These are phyloP conservation scores for Polymyxa betae DNA, from an alignment of 208 protist genomes.

Conservation along the genomic window DNA sequence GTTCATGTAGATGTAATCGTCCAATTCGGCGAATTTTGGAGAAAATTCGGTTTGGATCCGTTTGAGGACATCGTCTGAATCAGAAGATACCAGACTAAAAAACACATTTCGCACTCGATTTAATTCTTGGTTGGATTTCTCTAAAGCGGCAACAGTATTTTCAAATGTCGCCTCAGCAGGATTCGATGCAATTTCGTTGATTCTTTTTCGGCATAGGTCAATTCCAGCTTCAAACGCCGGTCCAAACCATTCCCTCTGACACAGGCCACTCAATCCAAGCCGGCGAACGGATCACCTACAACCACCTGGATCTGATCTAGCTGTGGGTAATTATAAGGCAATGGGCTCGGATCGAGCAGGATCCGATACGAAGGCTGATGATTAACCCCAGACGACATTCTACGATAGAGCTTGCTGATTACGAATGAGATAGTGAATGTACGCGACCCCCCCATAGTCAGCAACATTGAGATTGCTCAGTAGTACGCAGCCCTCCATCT, in stretches of 20 bases:
- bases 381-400: too few species aligned
- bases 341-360: not conserved
- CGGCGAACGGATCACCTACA: too few species aligned
- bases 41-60: not conserved
- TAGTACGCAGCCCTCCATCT: too few species aligned
- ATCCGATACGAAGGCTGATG: too few species aligned
- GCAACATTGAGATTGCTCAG: too few species aligned
- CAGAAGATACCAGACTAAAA: not conserved
- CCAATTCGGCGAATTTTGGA: not conserved
- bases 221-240: not conserved
- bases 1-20: not conserved
- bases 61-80: not conserved
- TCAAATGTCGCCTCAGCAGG: not conserved
- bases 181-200: not conserved
- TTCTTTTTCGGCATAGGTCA: not conserved
- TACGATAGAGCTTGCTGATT: too few species aligned
- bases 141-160: not conserved
- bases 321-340: not conserved
- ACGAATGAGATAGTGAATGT: too few species aligned
- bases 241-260: not conserved
- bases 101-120: not conserved
- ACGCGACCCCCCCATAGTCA: too few species aligned
- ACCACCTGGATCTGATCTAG: not conserved
- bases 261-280: too few species aligned
- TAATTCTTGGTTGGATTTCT: not conserved